Conservation (phyloP, 2,329 filamentous ascomycete genomes). For the Diaporthe batatas region DNA sequence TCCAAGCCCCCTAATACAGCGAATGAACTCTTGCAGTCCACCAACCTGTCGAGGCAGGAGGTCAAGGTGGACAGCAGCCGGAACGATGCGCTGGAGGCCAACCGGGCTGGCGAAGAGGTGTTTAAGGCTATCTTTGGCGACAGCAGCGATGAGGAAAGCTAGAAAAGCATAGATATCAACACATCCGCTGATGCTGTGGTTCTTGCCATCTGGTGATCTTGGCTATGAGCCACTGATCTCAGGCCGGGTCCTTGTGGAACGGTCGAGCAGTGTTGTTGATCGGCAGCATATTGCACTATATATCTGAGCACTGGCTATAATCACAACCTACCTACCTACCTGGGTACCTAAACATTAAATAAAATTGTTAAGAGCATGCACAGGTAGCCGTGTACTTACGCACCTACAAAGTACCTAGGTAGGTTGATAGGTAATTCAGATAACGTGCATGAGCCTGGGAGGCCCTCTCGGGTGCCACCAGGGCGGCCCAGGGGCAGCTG, state of each 20-base stretch:
- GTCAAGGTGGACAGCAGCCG: slow-evolving; percentile 74
- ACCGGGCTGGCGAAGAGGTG: slow-evolving; percentile 82
- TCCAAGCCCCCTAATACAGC: neutral
- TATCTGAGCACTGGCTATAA: too few relatives aligned
- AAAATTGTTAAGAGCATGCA: too few relatives aligned
- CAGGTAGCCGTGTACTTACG: neutral
- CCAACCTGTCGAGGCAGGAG: slow-evolving; percentile 39
- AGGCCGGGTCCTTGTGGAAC: neutral
- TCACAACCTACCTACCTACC: too few relatives aligned
- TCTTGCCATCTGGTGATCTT: neutral
- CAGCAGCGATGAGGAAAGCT: slow-evolving; percentile 69
- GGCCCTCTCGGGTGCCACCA: neutral
- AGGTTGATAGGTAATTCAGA: neutral
- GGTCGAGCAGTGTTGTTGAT: neutral
- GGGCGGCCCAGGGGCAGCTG: slow-evolving; percentile 18
- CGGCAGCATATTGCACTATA: neutral
- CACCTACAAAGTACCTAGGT: too few relatives aligned
- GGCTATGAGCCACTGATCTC: neutral
- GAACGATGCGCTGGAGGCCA: slow-evolving; percentile 83
- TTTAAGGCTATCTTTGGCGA: slow-evolving; percentile 96
- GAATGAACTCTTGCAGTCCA: slow-evolving; percentile 30
- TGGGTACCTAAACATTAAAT: neutral
- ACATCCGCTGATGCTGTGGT: neutral
- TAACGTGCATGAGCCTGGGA: neutral
- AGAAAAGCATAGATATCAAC: neutral